Conservation (phyloP, 2,329 filamentous ascomycete species). For the Neopestalotiopsis rosae region DNA sequence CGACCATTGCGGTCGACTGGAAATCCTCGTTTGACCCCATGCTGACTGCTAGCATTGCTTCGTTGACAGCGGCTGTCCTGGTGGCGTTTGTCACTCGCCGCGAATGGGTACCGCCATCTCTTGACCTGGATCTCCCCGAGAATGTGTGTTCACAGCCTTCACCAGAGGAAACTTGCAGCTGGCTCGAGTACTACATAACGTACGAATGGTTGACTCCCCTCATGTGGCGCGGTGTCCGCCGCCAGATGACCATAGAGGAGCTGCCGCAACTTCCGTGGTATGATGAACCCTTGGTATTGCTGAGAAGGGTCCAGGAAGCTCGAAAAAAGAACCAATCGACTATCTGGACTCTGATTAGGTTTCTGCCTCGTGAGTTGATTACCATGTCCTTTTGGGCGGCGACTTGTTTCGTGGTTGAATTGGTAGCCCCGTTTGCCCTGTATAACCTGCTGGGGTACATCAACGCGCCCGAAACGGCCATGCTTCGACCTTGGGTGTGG, state of each 20-base stretch:
- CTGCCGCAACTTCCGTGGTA: constrained; percentile 59
- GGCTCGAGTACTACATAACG: constrained; percentile 56
- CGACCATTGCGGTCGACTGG: constrained; percentile 46
- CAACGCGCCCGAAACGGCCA: constrained; percentile 48
- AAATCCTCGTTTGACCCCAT: constrained; percentile 36
- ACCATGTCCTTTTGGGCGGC: constrained; percentile 51
- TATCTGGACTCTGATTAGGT: constrained; percentile 49
- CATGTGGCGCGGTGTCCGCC: constrained; percentile 52
- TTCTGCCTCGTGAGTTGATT: constrained; percentile 46
- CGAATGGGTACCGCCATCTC: constrained; percentile 53
- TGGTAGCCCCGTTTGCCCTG: constrained; percentile 58
- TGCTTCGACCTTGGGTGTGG: constrained; percentile 57
- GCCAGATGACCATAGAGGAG: constrained; percentile 50
- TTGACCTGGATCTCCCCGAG: constrained; percentile 44
- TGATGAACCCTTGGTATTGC: constrained; percentile 56
- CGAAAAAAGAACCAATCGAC: constrained; percentile 49
- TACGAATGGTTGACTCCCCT: constrained; percentile 57
- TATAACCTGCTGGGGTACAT: constrained; percentile 59
- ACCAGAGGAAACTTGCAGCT: constrained; percentile 59
- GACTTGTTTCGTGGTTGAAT: constrained; percentile 48
- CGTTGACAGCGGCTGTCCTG: constrained; percentile 42
- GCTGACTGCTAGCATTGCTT: constrained; percentile 40
- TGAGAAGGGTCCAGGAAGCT: constrained; percentile 48
- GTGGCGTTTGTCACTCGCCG: constrained; percentile 52
- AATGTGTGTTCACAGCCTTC: constrained; percentile 46